A percentile compares a stretch with the other conserved stretches of the same genome.
Conservation (phyloP, 2,329 filamentous ascomycete species). For the Trichophyton simii region DNA sequence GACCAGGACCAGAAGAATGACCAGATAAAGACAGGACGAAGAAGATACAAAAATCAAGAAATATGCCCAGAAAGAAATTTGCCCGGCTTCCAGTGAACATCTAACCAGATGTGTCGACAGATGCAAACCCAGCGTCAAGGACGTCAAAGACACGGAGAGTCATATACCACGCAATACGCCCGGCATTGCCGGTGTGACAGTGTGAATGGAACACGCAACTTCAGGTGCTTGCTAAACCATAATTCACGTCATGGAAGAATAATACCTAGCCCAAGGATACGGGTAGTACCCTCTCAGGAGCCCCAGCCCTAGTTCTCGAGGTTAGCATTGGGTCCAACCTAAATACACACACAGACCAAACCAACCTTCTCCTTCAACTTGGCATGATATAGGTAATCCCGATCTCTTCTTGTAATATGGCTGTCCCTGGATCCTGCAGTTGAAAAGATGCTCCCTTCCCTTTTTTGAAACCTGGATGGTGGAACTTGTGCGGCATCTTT, state of each 20-base stretch:
- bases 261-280: background rate
- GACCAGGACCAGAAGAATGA: background rate
- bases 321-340: background rate
- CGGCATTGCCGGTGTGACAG: background rate
- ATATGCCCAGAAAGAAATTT: background rate
- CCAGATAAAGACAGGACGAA: background rate
- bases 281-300: background rate
- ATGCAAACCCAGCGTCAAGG: background rate
- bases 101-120: background rate
- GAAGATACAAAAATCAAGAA: background rate
- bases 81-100: background rate
- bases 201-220: background rate
- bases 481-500: constrained; percentile 53
- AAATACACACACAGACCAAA: background rate
- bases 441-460: constrained; percentile 55
- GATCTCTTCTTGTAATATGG: constrained; percentile 48
- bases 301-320: background rate
- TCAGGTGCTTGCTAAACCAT: background rate
- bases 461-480: constrained; percentile 56
- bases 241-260: background rate
- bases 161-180: background rate
- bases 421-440: constrained; percentile 54
- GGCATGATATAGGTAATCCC: constrained; percentile 46
- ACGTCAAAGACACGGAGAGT: background rate
- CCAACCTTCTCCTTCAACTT: constrained; percentile 35